Conservation (phyloP, 768 basidiomycete species). For the Kwoniella mangroviensis region DNA sequence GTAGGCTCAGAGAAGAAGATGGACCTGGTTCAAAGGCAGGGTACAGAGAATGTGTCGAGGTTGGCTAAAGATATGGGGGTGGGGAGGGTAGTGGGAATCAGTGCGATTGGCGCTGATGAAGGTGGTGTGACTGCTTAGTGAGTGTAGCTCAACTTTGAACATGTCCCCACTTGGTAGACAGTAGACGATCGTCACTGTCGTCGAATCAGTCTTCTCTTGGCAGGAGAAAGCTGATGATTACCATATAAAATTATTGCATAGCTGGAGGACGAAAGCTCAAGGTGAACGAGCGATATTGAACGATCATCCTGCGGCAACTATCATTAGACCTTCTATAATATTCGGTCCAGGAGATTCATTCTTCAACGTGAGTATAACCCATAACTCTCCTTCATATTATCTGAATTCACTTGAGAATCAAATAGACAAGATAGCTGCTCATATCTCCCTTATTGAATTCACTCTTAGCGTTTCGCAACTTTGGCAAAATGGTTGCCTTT, state of each 20-base stretch:
- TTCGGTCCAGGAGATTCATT: slow-evolving; percentile 79
- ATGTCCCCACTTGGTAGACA: not conserved
- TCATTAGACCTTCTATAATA: slow-evolving; percentile 73
- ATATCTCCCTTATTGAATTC: not conserved
- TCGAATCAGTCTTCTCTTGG: no score
- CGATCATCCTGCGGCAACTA: slow-evolving; percentile 63
- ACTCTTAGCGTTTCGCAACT: slow-evolving; percentile 66
- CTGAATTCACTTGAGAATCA: not conserved
- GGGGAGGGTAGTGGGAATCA: slow-evolving; percentile 59
- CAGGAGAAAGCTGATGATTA: no score
- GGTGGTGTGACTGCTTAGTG: slow-evolving; percentile 67
- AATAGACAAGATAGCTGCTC: not conserved
- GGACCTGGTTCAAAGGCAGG: slow-evolving; percentile 68
- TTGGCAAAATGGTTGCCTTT: slow-evolving; percentile 69
- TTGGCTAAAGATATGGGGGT: slow-evolving; percentile 64
- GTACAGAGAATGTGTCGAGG: slow-evolving; percentile 70
- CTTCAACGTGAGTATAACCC: slow-evolving; percentile 66
- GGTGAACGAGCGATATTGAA: slow-evolving; percentile 66
- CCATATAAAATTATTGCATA: slow-evolving; percentile 6
- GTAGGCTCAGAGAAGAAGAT: slow-evolving; percentile 66
- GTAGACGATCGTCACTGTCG: not conserved
- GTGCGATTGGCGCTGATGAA: slow-evolving; percentile 74
- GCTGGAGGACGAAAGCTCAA: slow-evolving; percentile 59
- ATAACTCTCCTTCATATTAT: not conserved
- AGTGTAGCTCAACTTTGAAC: slow-evolving; percentile 24